Evolutionary conservation across 306 rosid species (phyloP).

Genomic region (Echinosophora koreensis): DNA sequence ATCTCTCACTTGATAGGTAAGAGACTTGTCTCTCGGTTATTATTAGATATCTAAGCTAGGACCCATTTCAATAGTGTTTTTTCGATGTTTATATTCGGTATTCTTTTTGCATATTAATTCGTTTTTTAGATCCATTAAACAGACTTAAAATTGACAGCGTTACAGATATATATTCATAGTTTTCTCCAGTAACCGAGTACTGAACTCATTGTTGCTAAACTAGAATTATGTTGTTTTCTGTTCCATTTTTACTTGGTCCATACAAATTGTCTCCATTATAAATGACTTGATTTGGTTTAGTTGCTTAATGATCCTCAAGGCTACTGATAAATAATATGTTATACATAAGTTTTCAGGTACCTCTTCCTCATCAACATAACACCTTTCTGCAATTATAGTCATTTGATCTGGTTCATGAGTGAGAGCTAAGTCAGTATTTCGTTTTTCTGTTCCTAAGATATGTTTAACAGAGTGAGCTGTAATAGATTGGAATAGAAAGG

Average conservation of each 20-base stretch:
- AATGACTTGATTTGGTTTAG: background rate
- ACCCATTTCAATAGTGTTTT: background rate
- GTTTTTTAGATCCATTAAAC: background rate
- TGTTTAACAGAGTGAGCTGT: background rate
- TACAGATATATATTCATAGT: background rate
- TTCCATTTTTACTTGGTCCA: constrained; percentile 1
- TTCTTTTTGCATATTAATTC: background rate
- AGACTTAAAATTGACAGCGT: background rate
- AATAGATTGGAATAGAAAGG: background rate
- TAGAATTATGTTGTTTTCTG: background rate
- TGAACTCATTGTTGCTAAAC: background rate
- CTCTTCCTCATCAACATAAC: background rate
- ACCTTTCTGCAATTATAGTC: background rate
- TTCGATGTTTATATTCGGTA: background rate
- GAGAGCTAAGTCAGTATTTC: constrained; percentile 18
- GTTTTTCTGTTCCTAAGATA: background rate
- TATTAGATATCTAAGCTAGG: too few relatives aligned
- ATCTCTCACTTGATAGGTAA: too few relatives aligned
- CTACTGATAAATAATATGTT: background rate
- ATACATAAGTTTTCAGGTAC: background rate
- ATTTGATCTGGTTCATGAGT: constrained; percentile 8
- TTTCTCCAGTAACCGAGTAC: background rate
- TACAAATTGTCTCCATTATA: background rate
- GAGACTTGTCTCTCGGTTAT: too few relatives aligned
- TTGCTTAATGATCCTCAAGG: constrained; percentile 2